Percentiles rank a stretch among this genome's conserved stretches.
Evolutionary conservation across 306 rosid genomes (phyloP).

Genomic region (Arachis stenosperma): DNA sequence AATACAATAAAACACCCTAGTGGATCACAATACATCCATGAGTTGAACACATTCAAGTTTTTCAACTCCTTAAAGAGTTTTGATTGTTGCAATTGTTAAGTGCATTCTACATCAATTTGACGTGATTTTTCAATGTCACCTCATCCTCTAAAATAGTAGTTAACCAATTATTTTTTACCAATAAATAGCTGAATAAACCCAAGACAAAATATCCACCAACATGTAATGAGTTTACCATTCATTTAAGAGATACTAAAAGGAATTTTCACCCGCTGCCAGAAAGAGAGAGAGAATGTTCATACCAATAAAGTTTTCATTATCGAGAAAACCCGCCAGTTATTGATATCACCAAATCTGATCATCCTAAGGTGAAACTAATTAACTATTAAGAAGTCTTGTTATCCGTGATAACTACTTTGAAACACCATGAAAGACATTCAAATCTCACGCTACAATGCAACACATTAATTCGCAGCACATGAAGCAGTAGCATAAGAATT

Average conservation of each 20-base stretch:
- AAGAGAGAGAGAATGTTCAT: background rate
- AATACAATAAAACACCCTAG: too few relatives aligned
- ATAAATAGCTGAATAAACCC: background rate
- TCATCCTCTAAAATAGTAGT: conserved; percentile 8
- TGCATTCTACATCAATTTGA: background rate
- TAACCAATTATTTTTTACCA: background rate
- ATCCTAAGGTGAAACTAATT: too few relatives aligned
- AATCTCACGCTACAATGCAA: too few relatives aligned
- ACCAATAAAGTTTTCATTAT: background rate
- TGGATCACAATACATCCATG: background rate
- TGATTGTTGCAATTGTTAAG: background rate
- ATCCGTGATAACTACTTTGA: too few relatives aligned
- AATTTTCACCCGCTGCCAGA: conserved; percentile 13
- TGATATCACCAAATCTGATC: too few relatives aligned
- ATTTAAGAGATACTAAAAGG: background rate
- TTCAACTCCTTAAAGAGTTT: background rate
- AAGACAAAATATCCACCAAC: too few relatives aligned
- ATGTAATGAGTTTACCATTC: background rate
- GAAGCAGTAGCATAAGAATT: too few relatives aligned
- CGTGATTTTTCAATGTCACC: background rate
- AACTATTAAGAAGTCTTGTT: too few relatives aligned
- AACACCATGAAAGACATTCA: too few relatives aligned
- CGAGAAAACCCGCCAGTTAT: background rate
- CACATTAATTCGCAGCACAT: too few relatives aligned
- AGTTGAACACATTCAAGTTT: background rate